Base-by-base conservation (phyloP, 1,139 yeast species). In the Pneumocystis murina region DNA sequence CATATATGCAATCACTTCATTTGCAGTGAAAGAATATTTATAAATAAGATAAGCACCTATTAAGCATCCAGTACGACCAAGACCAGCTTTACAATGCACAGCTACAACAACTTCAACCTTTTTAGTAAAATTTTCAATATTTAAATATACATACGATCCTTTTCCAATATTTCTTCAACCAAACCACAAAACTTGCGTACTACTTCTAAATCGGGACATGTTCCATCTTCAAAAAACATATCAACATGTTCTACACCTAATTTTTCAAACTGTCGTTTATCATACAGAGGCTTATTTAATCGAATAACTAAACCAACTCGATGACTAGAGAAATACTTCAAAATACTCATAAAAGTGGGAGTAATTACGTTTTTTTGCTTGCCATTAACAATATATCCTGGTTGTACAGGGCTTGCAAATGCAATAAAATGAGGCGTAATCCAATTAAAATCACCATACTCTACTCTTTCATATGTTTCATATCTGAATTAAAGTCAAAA, bases 41-140 rank as follows among this genome's bases (percentile, higher is more conserved):
- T 92, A 92, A 62, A 92, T 92, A 68, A 92, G 79, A 75, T 92
- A 96, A 1, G 98, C 98, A 3, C 98, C 98, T 69, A 92, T 92
- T 63, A 92, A 80, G 75, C 98, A 92, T 24, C 98, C 98, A 0
- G 98, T 92, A 77, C 98, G 82, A 28, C 98, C 98, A 66, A 92
- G 78, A 7, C 98, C 98, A 6, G 98, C 98, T 73, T 94, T 92
- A 78, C 98, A 92, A 75, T 92, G 98, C 17, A 92, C 97, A 1
- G 98, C 98, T 66, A 92, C 85, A 72, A 90, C 90, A 17, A 97
- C 97, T 30, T 63, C 62, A 16, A 59, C 59, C 58, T 64, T 67
- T 28, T 64, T 59, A 10, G 59, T 61, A 24, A 65, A 64, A 8
- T 12, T 30, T 3, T 12, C 24, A 24, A 38, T 38, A 40, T 58